A percentile compares a stretch with the other conserved stretches of the same genome.
phyloP scores from a whole-genome alignment of 73 alveolate genomes.

The Blepharisma stoltei region DNA sequence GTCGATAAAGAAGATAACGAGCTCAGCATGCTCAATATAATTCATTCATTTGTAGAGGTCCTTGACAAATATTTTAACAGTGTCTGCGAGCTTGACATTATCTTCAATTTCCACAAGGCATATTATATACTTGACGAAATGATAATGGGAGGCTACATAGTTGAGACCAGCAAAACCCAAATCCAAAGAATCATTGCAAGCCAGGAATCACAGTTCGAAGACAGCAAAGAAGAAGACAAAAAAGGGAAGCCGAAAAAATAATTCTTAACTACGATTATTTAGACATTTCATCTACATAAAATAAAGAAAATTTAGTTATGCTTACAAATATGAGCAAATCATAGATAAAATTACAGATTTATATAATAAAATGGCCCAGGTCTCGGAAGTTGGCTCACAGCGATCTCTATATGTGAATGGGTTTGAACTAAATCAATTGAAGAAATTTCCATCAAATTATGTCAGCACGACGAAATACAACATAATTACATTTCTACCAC shows the following conservation, averaged over 20 bases:
- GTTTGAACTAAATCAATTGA: neutral
- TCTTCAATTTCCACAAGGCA: slow-evolving; percentile 95
- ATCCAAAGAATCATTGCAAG: slow-evolving; percentile 34
- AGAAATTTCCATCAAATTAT: slow-evolving; percentile 42
- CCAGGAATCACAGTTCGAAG: slow-evolving; percentile 36
- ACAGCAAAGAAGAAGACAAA: neutral
- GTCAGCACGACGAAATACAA: slow-evolving; percentile 80
- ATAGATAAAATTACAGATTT: too few species aligned
- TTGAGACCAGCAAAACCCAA: slow-evolving; percentile 82
- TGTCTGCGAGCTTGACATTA: slow-evolving; percentile 95
- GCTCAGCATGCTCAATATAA: slow-evolving; percentile 80
- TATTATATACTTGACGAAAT: slow-evolving; percentile 92
- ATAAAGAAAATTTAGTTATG: too few species aligned
- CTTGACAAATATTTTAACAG: slow-evolving; percentile 91
- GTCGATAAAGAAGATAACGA: slow-evolving; percentile 94
- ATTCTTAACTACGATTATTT: neutral
- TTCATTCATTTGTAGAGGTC: slow-evolving; percentile 91
- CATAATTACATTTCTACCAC: slow-evolving; percentile 62
- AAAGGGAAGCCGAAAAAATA: neutral
- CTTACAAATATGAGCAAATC: too few species aligned
- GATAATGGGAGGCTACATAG: slow-evolving; percentile 85
- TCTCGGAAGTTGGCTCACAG: neutral
- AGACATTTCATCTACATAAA: too few species aligned
- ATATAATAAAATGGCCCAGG: neutral
- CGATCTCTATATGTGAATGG: neutral